Conservation (phyloP, 73 alveolate species). For the Stentor coeruleus region DNA sequence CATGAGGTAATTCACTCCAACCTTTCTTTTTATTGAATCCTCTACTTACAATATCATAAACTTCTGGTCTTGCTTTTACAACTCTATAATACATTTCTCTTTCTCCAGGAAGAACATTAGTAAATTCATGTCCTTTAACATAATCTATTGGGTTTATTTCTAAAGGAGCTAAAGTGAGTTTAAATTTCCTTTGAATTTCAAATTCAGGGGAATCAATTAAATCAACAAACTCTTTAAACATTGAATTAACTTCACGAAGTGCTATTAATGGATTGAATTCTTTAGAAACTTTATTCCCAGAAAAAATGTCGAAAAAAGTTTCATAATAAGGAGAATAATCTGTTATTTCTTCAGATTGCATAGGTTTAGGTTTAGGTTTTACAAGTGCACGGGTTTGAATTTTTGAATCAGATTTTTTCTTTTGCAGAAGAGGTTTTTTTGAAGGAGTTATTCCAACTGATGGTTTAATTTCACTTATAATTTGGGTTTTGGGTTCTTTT, state of each 20-base stretch:
- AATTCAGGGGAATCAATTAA: conserved; percentile 45
- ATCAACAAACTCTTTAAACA: conserved; percentile 44
- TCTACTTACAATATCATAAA: conserved; percentile 95
- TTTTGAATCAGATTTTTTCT: neutral
- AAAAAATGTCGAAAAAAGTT: conserved; percentile 53
- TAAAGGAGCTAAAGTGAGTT: conserved; percentile 40
- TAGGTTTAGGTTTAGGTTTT: too few relatives aligned
- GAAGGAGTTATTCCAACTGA: too few relatives aligned
- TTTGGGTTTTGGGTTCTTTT: neutral
- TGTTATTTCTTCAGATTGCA: conserved; percentile 28
- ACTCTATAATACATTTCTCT: conserved; percentile 82
- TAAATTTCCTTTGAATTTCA: conserved; percentile 35
- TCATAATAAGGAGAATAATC: conserved; percentile 48
- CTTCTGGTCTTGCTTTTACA: conserved; percentile 89
- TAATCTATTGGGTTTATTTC: conserved; percentile 29
- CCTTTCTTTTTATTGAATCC: conserved; percentile 78
- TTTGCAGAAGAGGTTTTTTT: neutral
- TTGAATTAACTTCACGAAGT: conserved; percentile 32
- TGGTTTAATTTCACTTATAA: neutral
- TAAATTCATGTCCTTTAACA: conserved; percentile 35
- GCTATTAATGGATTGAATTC: conserved; percentile 45
- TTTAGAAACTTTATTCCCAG: conserved; percentile 24
- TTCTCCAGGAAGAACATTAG: conserved; percentile 38
- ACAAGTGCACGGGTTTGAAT: neutral
- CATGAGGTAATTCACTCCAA: conserved; percentile 98